phyloP scores from a whole-genome alignment of 345 rosid genomes.

The Hibiscus mutabilis region DNA sequence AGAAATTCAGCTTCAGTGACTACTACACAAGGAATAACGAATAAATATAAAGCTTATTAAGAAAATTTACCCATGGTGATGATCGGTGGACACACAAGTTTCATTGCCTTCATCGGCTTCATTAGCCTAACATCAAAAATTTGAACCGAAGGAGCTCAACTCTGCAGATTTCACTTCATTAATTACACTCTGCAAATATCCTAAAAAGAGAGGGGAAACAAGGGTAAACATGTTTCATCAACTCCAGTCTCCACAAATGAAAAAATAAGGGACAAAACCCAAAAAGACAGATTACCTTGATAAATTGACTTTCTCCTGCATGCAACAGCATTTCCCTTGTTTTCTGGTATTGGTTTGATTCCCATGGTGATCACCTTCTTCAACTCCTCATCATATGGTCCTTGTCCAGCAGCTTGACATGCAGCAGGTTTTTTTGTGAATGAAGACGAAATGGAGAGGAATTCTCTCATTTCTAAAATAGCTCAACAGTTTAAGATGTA shows the following conservation, averaged over 20 bases:
- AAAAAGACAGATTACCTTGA: constrained; percentile 10
- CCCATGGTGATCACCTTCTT: too few species aligned
- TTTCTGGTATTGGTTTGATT: too few species aligned
- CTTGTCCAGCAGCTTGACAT: neutral
- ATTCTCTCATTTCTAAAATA: too few species aligned
- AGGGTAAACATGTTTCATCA: neutral
- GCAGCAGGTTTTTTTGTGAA: neutral
- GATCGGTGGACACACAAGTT: neutral
- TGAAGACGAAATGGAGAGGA: neutral
- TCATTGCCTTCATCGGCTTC: constrained; percentile 9
- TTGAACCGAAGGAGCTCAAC: neutral
- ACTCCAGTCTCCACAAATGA: neutral
- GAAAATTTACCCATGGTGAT: constrained; percentile 12
- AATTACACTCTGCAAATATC: neutral
- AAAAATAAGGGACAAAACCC: neutral
- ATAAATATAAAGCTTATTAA: neutral
- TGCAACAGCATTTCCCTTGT: neutral
- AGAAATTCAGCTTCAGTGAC: too few species aligned
- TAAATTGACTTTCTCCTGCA: constrained; percentile 7
- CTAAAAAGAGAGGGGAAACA: neutral
- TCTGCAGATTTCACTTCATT: neutral
- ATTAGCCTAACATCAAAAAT: constrained; percentile 5
- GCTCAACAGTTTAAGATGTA: too few species aligned
- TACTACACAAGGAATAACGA: too few species aligned
- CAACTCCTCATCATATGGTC: too few species aligned